Percentiles rank a stretch among this genome's conserved stretches.
phyloP scores from a whole-genome alignment of 257 asterid genomes.

The Petunia secreta region DNA sequence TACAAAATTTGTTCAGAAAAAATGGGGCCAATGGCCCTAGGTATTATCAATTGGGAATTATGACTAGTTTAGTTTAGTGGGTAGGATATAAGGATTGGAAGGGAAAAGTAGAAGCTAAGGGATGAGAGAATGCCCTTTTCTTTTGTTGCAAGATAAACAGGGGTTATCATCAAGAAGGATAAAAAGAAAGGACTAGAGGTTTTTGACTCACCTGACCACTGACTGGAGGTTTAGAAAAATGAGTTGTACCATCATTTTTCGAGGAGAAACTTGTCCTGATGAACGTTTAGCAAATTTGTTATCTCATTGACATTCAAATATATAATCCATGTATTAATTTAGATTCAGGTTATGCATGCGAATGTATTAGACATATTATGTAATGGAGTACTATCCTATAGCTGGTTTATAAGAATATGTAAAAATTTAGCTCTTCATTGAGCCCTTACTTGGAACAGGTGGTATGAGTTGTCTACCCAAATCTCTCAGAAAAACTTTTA shows the following conservation, averaged over 20 bases:
- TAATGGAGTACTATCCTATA: no score
- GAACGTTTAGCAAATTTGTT: no score
- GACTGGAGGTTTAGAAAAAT: background rate
- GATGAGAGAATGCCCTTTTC: slow-evolving; percentile 10
- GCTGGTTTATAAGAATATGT: no score
- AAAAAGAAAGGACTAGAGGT: background rate
- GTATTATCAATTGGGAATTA: background rate
- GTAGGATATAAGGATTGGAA: background rate
- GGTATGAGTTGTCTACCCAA: no score
- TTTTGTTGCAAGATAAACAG: slow-evolving; percentile 1
- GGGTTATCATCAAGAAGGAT: background rate
- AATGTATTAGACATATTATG: no score
- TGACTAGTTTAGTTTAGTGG: background rate
- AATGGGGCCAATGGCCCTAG: background rate
- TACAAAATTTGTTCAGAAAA: no score
- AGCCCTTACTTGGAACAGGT: no score
- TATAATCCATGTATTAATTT: no score
- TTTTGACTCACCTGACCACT: background rate
- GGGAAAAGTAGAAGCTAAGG: slow-evolving; percentile 1
- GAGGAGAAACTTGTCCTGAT: no score
- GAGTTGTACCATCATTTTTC: background rate
- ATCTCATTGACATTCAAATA: no score
- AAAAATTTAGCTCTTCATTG: background rate
- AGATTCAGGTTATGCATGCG: no score
- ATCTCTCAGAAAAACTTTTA: no score